Evolutionary conservation across 73 alveolate species (phyloP), one percentile per base, ranked within the genome.

Genomic region (Diophrys sp.): DNA sequence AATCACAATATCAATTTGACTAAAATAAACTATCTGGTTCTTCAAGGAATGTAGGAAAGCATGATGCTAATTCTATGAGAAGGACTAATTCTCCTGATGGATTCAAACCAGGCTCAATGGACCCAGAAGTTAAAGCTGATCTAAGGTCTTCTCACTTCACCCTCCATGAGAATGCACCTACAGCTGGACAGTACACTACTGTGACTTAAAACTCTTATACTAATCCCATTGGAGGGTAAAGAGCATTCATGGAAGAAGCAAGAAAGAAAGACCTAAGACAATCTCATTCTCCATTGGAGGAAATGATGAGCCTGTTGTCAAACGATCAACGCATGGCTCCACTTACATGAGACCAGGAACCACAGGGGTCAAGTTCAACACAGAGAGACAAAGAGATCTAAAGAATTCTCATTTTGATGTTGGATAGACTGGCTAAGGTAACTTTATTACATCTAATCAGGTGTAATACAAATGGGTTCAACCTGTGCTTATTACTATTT

Each of bases 51-150:
- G 18, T 44, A 44, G 62, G 62, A 44, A 44, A 44, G 5, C 62
- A 44, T 44, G 62, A 44, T 44, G 62, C 62, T 44, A 44, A 44
- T 18, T 11, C 62, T 44, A 44, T 44, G 62, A 5, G 62, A 44
- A 44, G 18, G 62, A 44, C 62, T 44, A 44, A 44, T 18, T 44
- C 62, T 11, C 62, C 62, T 11, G 5, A 5, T 18, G 62, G 62
- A 44, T 44, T 18, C 18, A 44, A 44, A 44, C n/a, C 62, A 11
- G 83, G 83, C 1, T 11, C 56, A n/a, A 75, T 75, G 75, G 74
- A 70, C 1, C 57, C 56, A 1, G 83, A 75, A 54, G 83, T 75
- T 18, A 75, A 75, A 27, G 83, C 75, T n/a, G 83, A 75, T 28
- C 28, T 75, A 33, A 75, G 83, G 27, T 56, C 74, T 54, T 75